Conservation (phyloP, 1,139 yeast genomes). For the Pichia terricola region DNA sequence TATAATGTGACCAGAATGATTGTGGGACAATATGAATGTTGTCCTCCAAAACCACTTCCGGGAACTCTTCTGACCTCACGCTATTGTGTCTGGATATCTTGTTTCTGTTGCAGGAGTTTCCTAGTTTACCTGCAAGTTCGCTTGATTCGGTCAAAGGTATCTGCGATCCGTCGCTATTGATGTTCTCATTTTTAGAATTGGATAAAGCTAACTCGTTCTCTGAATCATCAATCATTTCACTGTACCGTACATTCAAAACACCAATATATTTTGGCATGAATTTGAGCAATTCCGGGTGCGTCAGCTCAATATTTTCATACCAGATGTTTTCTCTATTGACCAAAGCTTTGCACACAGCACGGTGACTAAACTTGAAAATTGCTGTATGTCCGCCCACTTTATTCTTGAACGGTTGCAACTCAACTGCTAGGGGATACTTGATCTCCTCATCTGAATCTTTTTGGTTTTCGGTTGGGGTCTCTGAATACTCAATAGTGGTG, state of each 20-base stretch:
- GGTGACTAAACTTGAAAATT: constrained; percentile 78
- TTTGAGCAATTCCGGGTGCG: constrained; percentile 64
- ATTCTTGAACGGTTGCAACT: constrained; percentile 77
- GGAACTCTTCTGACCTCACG: constrained; percentile 21
- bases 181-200: background rate
- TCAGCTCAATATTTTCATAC: constrained; percentile 78
- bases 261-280: constrained; percentile 95
- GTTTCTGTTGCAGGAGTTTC: background rate
- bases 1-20: constrained; percentile 55
- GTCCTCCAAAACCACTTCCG: constrained; percentile 82
- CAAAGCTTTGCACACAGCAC: constrained; percentile 93
- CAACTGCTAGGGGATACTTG: constrained; percentile 65
- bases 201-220: background rate
- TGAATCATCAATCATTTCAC: constrained; percentile 31
- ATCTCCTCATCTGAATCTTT: constrained; percentile 8
- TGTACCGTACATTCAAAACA: constrained; percentile 80
- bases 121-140: background rate
- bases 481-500: background rate
- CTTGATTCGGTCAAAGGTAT: background rate
- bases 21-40: constrained; percentile 85
- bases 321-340: constrained; percentile 83
- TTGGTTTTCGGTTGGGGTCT: background rate
- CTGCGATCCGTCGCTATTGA: background rate
- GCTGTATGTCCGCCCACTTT: constrained; percentile 99
- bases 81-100: background rate